Evolutionary conservation across 441 rosid species (phyloP), one percentile per base, ranked within the genome.

Genomic region (Euphorbia corollata): DNA sequence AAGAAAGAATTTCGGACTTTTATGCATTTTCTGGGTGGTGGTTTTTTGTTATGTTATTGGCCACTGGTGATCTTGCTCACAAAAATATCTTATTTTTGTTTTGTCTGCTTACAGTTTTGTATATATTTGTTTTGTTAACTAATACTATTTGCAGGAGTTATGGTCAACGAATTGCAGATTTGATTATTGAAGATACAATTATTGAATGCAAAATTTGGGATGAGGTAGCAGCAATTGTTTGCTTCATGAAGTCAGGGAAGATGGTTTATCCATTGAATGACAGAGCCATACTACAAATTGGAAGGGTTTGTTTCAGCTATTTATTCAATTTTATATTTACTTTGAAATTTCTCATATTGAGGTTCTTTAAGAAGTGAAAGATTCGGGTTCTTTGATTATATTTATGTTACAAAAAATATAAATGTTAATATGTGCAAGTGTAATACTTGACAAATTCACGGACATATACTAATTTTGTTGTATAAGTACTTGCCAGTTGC

Each of bases 121-220:
- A 3, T n/a, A 39, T 69, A 7, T 18, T 43, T 36, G 2, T 59
- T 45, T 55, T 41, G 11, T 19, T 51, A 7, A 51, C n/a, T 6
- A 8, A 27, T 58, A 30, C 24, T 15, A 30, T 58, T 60, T 65
- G 59, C 79, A 93, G 98, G 81, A 75, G 67, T 67, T 80, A 79
- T 48, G 61, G 79, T 72, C 73, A 77, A 78, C 85, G 80, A 59
- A 76, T 82, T 67, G 83, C 91, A 24, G 77, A 78, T 74, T 73
- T 93, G 78, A 71, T 79, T 61, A 76, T 93, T 66, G 75, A 79
- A 67, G 85, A 79, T 57, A 73, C 78, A 24, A 68, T 75, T 75
- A 71, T 88, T 64, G 91, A 87, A 64, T 85, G 87, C 80, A 85
- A 87, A 74, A 74, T 88, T 62, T 81, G 89, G 85, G 85, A 85